Evolutionary conservation across 228 moss, liverwort and hornwort genomes (phyloP).

Genomic region (Sphagnum fallax): DNA sequence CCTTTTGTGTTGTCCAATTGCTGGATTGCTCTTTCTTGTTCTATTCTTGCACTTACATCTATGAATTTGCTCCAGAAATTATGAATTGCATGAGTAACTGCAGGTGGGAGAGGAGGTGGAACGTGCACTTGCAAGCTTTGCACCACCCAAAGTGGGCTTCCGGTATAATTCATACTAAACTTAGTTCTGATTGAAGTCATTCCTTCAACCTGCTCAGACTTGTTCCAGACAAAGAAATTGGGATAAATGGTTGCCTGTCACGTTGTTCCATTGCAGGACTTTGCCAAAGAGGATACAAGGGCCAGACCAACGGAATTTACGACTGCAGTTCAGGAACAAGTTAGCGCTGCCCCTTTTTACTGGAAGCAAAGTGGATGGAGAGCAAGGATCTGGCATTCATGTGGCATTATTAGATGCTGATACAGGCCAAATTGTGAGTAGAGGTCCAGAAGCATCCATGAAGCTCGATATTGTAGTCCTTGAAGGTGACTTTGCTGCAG

Average conservation of each 20-base stretch:
- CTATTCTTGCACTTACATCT: too few relatives aligned
- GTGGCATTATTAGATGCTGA: conserved; percentile 17
- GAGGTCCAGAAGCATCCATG: conserved; percentile 19
- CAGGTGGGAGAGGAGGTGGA: conserved; percentile 77
- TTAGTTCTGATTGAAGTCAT: too few relatives aligned
- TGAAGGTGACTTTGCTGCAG: conserved; percentile 21
- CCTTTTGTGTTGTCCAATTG: too few relatives aligned
- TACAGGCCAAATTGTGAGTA: conserved; percentile 16
- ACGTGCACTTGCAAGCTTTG: conserved; percentile 51
- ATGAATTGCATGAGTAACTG: neutral
- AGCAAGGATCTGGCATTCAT: conserved; percentile 22
- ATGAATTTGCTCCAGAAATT: too few relatives aligned
- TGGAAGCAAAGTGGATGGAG: conserved; percentile 27
- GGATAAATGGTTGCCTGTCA: too few relatives aligned
- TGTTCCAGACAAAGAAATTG: too few relatives aligned
- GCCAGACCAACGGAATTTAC: conserved; percentile 6
- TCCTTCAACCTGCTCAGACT: too few relatives aligned
- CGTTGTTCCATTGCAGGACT: conserved; percentile 7
- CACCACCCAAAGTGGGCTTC: conserved; percentile 53
- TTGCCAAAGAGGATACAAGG: conserved; percentile 24
- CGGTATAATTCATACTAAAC: conserved; percentile 9
- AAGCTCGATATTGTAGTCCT: conserved; percentile 24
- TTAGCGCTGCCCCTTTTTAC: conserved; percentile 25
- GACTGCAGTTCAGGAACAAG: conserved; percentile 22
- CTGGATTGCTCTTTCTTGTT: too few relatives aligned